Base-by-base conservation (phyloP, 768 basidiomycete species). In the Gymnopilus junonius region DNA sequence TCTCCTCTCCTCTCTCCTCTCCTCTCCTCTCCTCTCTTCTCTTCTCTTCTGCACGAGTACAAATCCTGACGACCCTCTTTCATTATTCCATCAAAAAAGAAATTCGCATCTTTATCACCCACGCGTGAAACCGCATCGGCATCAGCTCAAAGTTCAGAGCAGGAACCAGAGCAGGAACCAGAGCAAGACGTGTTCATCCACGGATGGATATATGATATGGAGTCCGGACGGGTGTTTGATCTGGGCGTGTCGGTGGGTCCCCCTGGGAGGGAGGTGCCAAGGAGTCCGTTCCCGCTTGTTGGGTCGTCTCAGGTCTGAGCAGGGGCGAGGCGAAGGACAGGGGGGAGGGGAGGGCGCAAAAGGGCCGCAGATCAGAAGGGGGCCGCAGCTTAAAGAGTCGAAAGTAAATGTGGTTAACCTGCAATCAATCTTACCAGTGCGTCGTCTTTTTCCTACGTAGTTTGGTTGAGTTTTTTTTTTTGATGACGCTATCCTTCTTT, bases 161-260 rank as follows among this genome's bases (percentile, higher is more conserved):
- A n/a, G n/a, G n/a, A n/a, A 25, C 29, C 35, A 8, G 37, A 50
- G 15, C n/a, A 55, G 10, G 20, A 51, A 23, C 34, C 17, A 34
- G 46, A 37, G 25, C 62, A 42, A 45, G 68, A 75, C 21, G 69
- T 79, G 0, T 78, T 73, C 63, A 69, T 89, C 3, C 86, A 88
- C 43, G 87, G 87, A 7, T 87, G 83, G 85, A 82, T 88, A 31
- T 87, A 87, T 58, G 82, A 87, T 55, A 77, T 88, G 60, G 83
- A 82, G 65, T 82, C 73, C 25, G 87, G 87, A 2, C 68, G 76
- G 31, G 73, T 88, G 54, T 71, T 72, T 29, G 85, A 88, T 65
- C 71, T 89, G 56, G 70, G 76, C 3, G 68, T 86, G 43, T 79
- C 80, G 17, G 69, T 71, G 34, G 79, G 77, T 8, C 78, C 78